A percentile compares a stretch with the other conserved stretches of the same genome.
Evolutionary conservation across 2,329 filamentous ascomycete species (phyloP).

Genomic region (Aspergillus awamori): DNA sequence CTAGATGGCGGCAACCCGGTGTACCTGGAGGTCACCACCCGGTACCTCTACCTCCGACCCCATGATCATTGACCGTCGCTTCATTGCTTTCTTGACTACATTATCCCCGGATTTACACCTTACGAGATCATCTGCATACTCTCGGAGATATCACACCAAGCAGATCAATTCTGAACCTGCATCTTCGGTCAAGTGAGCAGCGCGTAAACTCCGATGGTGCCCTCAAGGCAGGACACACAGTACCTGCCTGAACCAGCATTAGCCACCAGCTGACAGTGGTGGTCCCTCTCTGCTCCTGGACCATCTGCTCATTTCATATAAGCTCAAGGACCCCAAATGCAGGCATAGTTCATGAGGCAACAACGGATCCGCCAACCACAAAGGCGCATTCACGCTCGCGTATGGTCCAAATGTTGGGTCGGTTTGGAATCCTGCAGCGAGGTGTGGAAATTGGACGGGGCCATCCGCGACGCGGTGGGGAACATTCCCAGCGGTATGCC

Average conservation of each 20-base stretch:
- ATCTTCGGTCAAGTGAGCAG: neutral
- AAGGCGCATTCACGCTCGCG: neutral
- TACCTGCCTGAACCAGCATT: neutral
- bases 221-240: too few relatives aligned
- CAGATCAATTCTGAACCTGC: neutral
- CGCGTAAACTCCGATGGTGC: too few relatives aligned
- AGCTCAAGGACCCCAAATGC: neutral
- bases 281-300: neutral
- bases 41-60: neutral
- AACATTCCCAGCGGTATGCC: too few relatives aligned
- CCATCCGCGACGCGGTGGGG: neutral
- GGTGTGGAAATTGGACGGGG: conserved; percentile 1
- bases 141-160: neutral
- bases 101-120: neutral
- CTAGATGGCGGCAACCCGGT: neutral
- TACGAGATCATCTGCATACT: neutral
- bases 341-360: neutral
- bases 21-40: neutral
- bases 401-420: neutral
- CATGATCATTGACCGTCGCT: too few relatives aligned
- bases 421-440: neutral
- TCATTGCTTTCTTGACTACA: too few relatives aligned
- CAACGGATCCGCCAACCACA: neutral
- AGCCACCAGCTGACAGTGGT: neutral
- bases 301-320: neutral